Conservation (phyloP, 331 rosid genomes). For the Acacia pycnantha region DNA sequence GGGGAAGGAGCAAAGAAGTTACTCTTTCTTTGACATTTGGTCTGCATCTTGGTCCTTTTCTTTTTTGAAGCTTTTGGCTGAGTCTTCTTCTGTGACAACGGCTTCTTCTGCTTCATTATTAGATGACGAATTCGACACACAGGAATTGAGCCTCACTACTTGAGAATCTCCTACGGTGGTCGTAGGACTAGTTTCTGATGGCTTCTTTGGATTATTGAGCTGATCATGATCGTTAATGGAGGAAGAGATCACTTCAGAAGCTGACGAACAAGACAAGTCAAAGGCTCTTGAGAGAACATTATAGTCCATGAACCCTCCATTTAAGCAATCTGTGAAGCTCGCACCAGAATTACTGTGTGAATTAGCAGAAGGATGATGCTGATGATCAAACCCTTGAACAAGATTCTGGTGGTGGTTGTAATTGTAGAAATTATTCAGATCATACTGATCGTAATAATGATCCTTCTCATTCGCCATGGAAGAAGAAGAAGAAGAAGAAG, state of each 20-base stretch:
- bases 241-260: constrained; percentile 62
- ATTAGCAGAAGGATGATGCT: constrained; percentile 1
- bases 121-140: constrained; percentile 63
- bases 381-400: constrained; percentile 44
- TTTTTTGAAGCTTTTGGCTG: constrained; percentile 36
- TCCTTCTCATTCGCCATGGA: constrained; percentile 55
- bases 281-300: constrained; percentile 75
- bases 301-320: constrained; percentile 75
- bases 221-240: constrained; percentile 33
- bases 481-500: not conserved
- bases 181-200: not conserved
- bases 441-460: constrained; percentile 24
- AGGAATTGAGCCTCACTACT: constrained; percentile 45
- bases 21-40: constrained; percentile 73
- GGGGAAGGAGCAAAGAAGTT: not conserved
- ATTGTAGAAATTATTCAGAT: constrained; percentile 50
- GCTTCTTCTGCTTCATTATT: constrained; percentile 67
- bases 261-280: constrained; percentile 78
- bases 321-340: constrained; percentile 72
- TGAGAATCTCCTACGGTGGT: not conserved
- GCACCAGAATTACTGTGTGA: constrained; percentile 17
- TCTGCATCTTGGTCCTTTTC: constrained; percentile 30
- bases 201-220: constrained; percentile 20
- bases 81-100: constrained; percentile 41
- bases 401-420: constrained; percentile 50